Base-by-base conservation (phyloP, 805 yeast species). In the Sungouiozyma ichnusensis region DNA sequence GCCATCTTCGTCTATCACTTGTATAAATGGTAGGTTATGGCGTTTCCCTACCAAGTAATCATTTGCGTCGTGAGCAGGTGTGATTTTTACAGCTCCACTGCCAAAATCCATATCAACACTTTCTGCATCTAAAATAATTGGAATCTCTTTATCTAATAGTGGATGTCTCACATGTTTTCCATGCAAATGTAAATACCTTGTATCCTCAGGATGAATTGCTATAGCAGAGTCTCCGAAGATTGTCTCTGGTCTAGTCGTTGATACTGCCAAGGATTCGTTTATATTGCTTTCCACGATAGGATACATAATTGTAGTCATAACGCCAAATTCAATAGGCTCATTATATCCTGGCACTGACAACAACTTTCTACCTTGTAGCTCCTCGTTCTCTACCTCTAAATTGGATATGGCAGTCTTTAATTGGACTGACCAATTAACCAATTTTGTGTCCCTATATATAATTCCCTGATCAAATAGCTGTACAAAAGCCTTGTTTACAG, bases 21-120 rank as follows among this genome's bases (percentile, higher is more conserved):
- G 87, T 66, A 90, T 73, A 55, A 85, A 76, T 61, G 85, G 94
- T 54, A 90, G 72, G 57, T 76, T 69, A 65, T 86, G 83, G 68
- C 97, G 85, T 69, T 84, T 87, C 68, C 97, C 97, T 41, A 95
- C 84, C 55, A 70, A 73, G 73, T 85, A 87, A 84, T 90, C 98
- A 72, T 90, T 92, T 54, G 78, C 80, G 66, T 90, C 97, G 65
- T 90, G 97, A 27, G 95, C 97, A 41, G 98, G 98, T 4, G 98
- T 92, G 62, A 90, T 90, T 68, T 92, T 90, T 46, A 90, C 97
- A 35, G 97, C 97, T 78, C 98, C 98, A 47, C 97, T 90, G 72
- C 98, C 98, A 54, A 92, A 92, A 62, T 84, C 94, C 97, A 90
- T 90, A 65, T 92, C 97, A 45, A 92, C 97, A 31, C 95, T 87